Evolutionary conservation across 2,329 filamentous ascomycete species (phyloP).

Genomic region (Ophiosphaerella korrae): DNA sequence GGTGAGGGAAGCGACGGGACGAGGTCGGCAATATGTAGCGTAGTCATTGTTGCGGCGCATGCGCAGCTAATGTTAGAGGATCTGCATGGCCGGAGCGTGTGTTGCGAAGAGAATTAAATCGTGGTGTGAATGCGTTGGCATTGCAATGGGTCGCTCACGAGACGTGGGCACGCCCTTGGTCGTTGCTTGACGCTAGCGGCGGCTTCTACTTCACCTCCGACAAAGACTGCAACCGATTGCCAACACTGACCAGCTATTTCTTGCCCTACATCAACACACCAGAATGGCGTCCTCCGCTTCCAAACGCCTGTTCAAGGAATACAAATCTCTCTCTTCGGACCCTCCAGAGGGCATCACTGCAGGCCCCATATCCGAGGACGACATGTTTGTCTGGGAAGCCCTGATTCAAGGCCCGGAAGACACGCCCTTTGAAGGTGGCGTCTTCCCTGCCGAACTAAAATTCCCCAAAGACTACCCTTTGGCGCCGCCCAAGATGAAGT

Average conservation of each 20-base stretch:
- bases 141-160: too few species aligned
- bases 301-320: constrained; percentile 91
- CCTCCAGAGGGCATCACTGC: constrained; percentile 98
- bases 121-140: too few species aligned
- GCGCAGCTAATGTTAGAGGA: constrained; percentile 10
- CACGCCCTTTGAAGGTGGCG: constrained; percentile 93
- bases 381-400: constrained; percentile 95
- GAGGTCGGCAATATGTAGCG: constrained; percentile 39
- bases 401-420: constrained; percentile 94
- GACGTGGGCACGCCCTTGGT: too few species aligned
- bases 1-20: constrained; percentile 34
- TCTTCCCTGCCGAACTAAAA: constrained; percentile 82
- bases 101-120: too few species aligned
- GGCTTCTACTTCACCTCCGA: not conserved
- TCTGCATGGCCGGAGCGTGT: not conserved
- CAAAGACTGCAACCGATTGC: not conserved
- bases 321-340: constrained; percentile 90
- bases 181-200: too few species aligned
- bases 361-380: constrained; percentile 89
- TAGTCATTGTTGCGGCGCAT: constrained; percentile 30
- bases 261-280: not conserved
- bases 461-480: constrained; percentile 89
- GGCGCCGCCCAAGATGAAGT: constrained; percentile 85
- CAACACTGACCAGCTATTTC: not conserved
- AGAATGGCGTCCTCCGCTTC: constrained; percentile 61